These are phyloP conservation scores for Dysphania ambrosioides DNA, from an alignment of 148 eudicot genomes.

Conservation along the genomic window DNA sequence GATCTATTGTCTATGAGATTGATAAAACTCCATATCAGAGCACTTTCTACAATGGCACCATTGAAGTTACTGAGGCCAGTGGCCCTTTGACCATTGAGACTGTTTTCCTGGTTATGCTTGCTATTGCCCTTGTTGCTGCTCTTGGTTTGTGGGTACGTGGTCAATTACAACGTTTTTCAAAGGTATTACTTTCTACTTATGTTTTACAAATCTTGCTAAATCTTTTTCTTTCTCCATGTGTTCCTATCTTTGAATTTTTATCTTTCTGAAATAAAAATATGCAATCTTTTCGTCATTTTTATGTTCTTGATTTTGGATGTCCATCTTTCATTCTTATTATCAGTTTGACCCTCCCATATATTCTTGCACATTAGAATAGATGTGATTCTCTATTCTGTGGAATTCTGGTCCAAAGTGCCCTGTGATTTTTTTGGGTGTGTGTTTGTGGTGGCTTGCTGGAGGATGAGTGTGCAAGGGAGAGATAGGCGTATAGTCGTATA, in stretches of 20 bases:
- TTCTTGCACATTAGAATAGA: neutral
- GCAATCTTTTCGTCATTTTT: neutral
- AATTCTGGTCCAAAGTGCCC: too few relatives aligned
- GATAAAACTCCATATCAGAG: constrained; percentile 73
- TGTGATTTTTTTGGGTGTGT: too few relatives aligned
- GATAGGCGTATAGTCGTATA: too few relatives aligned
- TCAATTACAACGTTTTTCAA: constrained; percentile 63
- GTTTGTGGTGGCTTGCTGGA: neutral
- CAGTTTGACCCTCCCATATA: too few relatives aligned
- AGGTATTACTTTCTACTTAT: too few relatives aligned
- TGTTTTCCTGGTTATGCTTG: constrained; percentile 73
- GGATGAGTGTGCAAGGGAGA: too few relatives aligned
- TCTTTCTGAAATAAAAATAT: neutral
- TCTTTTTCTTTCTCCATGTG: neutral
- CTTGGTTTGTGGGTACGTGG: constrained; percentile 67
- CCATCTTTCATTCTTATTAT: too few relatives aligned
- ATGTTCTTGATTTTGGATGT: neutral
- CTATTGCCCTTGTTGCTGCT: constrained; percentile 58
- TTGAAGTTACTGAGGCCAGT: constrained; percentile 83
- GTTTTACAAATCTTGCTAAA: too few relatives aligned
- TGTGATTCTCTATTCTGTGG: neutral
- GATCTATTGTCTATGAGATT: constrained; percentile 73
- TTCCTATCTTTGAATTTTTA: neutral
- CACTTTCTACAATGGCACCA: constrained; percentile 87
- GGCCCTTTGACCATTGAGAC: constrained; percentile 84